Percentiles rank a stretch among this genome's conserved stretches.
Conservation (phyloP, 257 asterid species). For the Petunia axillaris region DNA sequence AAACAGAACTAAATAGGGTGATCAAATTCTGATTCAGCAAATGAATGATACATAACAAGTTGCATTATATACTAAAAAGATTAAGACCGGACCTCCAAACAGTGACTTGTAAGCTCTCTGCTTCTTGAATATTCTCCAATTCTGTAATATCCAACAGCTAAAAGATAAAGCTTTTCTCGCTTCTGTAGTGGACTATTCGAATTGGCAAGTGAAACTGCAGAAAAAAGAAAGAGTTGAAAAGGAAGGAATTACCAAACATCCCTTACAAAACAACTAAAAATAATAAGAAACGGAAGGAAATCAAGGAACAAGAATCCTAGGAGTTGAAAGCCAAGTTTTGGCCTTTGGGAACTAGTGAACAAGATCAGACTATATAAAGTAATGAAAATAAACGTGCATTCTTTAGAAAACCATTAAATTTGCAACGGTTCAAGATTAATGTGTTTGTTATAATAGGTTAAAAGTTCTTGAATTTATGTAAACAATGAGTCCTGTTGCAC, state of each 20-base stretch:
- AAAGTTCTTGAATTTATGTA: not conserved
- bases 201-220: slow-evolving; percentile 58
- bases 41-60: not conserved
- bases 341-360: not conserved
- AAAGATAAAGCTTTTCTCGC: slow-evolving; percentile 71
- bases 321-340: not conserved
- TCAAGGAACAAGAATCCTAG: not conserved
- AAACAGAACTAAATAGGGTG: not conserved
- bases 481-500: not conserved
- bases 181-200: slow-evolving; percentile 53
- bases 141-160: slow-evolving; percentile 67
- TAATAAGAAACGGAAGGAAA: not conserved
- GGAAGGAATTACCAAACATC: not conserved
- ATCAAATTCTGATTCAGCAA: not conserved
- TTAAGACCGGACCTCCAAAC: slow-evolving; percentile 58
- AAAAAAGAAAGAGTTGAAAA: not conserved
- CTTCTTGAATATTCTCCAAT: slow-evolving; percentile 68
- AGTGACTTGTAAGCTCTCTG: slow-evolving; percentile 55
- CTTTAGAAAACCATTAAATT: too few relatives aligned
- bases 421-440: not conserved
- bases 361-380: not conserved
- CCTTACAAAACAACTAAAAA: not conserved
- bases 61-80: not conserved
- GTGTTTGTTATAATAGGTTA: not conserved
- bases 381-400: too few relatives aligned